These are phyloP conservation scores for Chrysoporthe austroafricana DNA, from an alignment of 2,329 filamentous ascomycete genomes.

Conservation along the genomic window DNA sequence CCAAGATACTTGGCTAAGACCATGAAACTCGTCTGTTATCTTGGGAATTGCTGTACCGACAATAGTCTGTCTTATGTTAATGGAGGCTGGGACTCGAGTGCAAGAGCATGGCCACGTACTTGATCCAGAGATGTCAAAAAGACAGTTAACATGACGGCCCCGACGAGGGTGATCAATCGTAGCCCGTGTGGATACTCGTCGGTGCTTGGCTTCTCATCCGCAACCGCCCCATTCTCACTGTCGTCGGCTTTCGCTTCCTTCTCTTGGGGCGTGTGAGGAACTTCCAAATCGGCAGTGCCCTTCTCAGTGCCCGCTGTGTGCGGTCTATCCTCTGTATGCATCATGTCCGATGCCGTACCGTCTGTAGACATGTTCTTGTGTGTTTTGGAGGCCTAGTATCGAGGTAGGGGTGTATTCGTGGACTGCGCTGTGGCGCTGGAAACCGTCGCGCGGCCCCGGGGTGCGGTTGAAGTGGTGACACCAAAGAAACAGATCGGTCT, in stretches of 20 bases:
- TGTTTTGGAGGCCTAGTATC: background rate
- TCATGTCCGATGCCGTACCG: background rate
- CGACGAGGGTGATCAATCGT: background rate
- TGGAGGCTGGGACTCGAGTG: background rate
- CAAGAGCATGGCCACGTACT: background rate
- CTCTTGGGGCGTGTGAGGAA: background rate
- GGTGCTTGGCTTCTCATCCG: background rate
- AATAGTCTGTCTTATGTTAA: constrained; percentile 15
- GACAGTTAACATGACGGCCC: constrained; percentile 6
- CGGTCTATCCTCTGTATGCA: background rate
- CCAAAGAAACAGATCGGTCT: no score
- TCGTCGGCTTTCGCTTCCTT: background rate
- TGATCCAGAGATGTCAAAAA: constrained; percentile 15
- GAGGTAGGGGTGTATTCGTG: background rate
- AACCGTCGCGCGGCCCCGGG: background rate
- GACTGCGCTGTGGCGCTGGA: no score
- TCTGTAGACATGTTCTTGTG: background rate
- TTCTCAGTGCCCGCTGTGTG: background rate
- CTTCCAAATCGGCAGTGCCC: background rate
- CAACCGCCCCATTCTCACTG: background rate
- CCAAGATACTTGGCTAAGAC: constrained; percentile 18
- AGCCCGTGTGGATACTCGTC: background rate
- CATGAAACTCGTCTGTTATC: constrained; percentile 22
- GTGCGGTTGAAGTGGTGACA: background rate
- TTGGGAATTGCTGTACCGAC: constrained; percentile 21